phyloP scores from a whole-genome alignment of 2,329 filamentous ascomycete species.

The Sporothrix protearum region DNA sequence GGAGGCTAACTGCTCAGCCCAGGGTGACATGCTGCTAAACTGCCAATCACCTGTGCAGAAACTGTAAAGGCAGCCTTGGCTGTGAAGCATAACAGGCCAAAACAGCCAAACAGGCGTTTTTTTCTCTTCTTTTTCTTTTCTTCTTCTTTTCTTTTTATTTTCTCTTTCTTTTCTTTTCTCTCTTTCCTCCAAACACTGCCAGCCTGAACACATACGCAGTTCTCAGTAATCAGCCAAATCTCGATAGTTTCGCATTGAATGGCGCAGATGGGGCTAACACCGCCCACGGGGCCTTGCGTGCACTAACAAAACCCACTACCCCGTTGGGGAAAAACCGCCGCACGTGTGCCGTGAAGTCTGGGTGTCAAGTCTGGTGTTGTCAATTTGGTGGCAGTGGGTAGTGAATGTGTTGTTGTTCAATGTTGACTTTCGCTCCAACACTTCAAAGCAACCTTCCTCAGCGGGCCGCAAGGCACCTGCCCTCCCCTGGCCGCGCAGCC shows the following conservation, averaged over 20 bases:
- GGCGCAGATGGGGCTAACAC: background rate
- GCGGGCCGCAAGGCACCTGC: background rate
- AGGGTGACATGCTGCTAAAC: background rate
- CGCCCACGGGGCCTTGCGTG: constrained; percentile 1
- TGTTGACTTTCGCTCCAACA: background rate
- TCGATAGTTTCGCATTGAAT: background rate
- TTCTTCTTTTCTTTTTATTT: too few relatives aligned
- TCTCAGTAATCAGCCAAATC: background rate
- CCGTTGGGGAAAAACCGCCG: constrained; percentile 4
- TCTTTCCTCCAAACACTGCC: too few relatives aligned
- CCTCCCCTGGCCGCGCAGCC: background rate
- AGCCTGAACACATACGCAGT: too few relatives aligned
- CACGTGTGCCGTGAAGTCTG: background rate
- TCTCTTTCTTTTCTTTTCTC: too few relatives aligned
- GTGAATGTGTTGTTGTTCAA: background rate
- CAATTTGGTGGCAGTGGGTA: background rate
- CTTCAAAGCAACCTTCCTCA: background rate
- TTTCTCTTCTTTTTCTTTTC: too few relatives aligned
- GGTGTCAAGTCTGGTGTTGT: background rate
- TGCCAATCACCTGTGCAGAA: background rate
- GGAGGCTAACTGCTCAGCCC: constrained; percentile 7
- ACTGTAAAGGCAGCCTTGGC: constrained; percentile 7
- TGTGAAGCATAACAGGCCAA: constrained; percentile 1
- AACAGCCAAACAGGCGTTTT: background rate
- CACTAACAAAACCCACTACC: constrained; percentile 10